These are phyloP conservation scores for Solanum arcanum DNA, from an alignment of 257 asterid genomes.

Conservation along the genomic window DNA sequence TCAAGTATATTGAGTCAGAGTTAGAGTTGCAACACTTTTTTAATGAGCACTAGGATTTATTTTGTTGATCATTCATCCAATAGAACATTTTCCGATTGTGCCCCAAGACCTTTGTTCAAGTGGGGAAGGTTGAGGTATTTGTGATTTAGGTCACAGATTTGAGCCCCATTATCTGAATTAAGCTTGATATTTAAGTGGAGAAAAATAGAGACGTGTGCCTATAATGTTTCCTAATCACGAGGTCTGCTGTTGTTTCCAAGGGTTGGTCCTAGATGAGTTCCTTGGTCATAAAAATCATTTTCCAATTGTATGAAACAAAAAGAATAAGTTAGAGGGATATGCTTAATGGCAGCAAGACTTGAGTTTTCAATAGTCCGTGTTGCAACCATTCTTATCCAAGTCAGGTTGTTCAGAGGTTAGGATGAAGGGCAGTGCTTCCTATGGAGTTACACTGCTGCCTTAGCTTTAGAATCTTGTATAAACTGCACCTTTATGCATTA, in stretches of 20 bases:
- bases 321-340: neutral
- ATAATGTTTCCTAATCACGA: neutral
- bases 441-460: neutral
- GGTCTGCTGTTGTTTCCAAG: neutral
- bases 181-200: neutral
- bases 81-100: neutral
- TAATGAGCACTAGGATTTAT: neutral
- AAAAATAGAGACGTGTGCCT: neutral
- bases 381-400: neutral
- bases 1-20: too few species aligned
- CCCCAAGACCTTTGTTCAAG: neutral
- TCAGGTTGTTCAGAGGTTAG: neutral
- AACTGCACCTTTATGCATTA: neutral
- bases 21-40: neutral
- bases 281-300: neutral
- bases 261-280: neutral
- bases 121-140: neutral
- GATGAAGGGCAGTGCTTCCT: neutral
- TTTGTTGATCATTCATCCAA: neutral
- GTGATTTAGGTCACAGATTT: neutral
- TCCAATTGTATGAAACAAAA: neutral
- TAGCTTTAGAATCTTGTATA: neutral
- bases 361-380: neutral
- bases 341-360: neutral
- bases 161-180: neutral